A percentile compares a stretch with the other conserved stretches of the same genome.
Conservation (phyloP, 495 filamentous ascomycete species). For the Rhypophila decipiens region DNA sequence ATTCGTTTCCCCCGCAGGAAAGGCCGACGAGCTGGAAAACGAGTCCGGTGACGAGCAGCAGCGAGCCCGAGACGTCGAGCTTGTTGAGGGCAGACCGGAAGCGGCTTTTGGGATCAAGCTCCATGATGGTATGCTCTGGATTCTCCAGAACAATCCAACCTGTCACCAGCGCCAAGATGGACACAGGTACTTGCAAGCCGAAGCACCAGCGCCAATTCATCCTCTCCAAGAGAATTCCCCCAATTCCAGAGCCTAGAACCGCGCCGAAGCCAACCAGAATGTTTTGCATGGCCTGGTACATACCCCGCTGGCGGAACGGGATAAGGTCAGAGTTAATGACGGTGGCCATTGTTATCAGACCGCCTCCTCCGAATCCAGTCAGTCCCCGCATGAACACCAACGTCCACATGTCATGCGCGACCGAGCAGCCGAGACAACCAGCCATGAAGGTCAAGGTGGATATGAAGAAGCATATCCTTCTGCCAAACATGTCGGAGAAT, state of each 20-base stretch:
- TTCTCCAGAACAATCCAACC: constrained; percentile 49
- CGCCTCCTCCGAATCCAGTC: constrained; percentile 54
- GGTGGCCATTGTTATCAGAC: constrained; percentile 58
- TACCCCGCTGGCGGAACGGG: constrained; percentile 53
- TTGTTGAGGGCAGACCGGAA: constrained; percentile 41
- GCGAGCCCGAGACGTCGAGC: constrained; percentile 52
- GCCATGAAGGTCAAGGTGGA: constrained; percentile 41
- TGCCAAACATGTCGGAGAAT: constrained; percentile 49
- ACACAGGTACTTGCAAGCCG: constrained; percentile 46
- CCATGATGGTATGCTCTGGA: constrained; percentile 13
- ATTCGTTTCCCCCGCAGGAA: constrained; percentile 57
- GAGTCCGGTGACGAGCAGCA: constrained; percentile 49
- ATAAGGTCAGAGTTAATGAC: constrained; percentile 64
- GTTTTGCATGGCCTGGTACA: constrained; percentile 62
- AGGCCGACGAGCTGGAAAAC: constrained; percentile 52
- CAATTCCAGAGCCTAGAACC: constrained; percentile 43
- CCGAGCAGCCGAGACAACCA: constrained; percentile 43
- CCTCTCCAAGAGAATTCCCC: constrained; percentile 41
- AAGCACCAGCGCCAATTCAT: constrained; percentile 50
- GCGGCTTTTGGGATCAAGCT: constrained; percentile 10
- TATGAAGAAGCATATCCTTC: constrained; percentile 44
- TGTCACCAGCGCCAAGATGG: constrained; percentile 46
- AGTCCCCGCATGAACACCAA: constrained; percentile 41
- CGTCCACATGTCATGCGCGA: constrained; percentile 32
- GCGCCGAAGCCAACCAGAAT: constrained; percentile 52